phyloP scores from a whole-genome alignment of 2,329 filamentous ascomycete species.

The Fusarium falciforme region DNA sequence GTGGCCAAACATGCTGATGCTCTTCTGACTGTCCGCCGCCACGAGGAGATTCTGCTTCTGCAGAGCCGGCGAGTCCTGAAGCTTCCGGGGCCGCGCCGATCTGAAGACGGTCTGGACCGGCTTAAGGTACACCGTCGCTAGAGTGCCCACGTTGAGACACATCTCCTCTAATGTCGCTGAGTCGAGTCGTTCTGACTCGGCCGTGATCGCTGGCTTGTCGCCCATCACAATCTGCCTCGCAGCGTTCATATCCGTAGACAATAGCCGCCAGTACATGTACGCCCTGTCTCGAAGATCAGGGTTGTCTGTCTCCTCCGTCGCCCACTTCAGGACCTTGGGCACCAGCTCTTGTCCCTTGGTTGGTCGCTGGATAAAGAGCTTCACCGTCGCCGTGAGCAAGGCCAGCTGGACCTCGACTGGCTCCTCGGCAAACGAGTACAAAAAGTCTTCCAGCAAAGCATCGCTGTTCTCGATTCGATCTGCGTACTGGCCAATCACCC shows the following conservation, averaged over 20 bases:
- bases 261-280: constrained; percentile 99
- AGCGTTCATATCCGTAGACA: constrained; percentile 89
- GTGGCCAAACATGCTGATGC: constrained; percentile 67
- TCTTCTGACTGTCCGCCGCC: constrained; percentile 66
- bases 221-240: constrained; percentile 96
- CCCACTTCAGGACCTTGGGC: constrained; percentile 96
- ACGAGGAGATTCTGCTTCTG: constrained; percentile 76
- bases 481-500: constrained; percentile 98
- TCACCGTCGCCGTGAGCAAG: constrained; percentile 94
- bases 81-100: constrained; percentile 80
- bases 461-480: constrained; percentile 98
- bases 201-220: constrained; percentile 94
- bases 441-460: constrained; percentile 90
- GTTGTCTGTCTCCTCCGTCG: constrained; percentile 99
- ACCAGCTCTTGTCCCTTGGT: constrained; percentile 95
- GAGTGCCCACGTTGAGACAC: constrained; percentile 94
- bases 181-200: constrained; percentile 94
- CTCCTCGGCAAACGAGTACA: constrained; percentile 94
- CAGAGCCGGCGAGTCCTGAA: constrained; percentile 86
- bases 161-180: constrained; percentile 93
- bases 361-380: constrained; percentile 96
- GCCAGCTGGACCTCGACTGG: constrained; percentile 95
- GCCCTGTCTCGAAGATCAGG: constrained; percentile 94
- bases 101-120: constrained; percentile 98
- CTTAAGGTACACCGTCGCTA: constrained; percentile 97